Evolutionary conservation across 1,284 basidiomycete species (phyloP).

Genomic region (Ustilago nuda): DNA sequence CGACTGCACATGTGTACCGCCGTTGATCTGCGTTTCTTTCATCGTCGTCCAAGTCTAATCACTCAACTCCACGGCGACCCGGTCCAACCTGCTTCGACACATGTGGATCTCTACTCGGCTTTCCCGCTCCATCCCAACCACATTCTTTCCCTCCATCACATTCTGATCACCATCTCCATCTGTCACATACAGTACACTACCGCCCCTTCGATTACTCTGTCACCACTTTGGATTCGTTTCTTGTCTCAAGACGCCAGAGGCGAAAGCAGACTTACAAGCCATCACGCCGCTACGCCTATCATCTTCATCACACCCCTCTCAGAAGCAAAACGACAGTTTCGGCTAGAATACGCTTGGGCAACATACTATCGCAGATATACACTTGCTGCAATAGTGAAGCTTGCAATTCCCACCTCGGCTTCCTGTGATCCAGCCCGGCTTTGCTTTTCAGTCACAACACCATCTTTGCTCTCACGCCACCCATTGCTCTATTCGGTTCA

Average conservation of each 20-base stretch:
- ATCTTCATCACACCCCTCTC: no score
- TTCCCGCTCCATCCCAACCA: background rate
- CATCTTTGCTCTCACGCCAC: background rate
- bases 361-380: background rate
- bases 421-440: background rate
- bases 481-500: background rate
- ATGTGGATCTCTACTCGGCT: background rate
- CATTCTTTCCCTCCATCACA: background rate
- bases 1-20: conserved; percentile 8
- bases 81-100: background rate
- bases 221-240: no score
- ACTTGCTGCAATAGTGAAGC: background rate
- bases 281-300: no score
- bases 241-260: no score
- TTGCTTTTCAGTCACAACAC: background rate
- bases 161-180: no score
- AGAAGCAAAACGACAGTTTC: no score
- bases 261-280: no score
- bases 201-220: no score
- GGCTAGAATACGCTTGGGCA: no score
- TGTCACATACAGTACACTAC: no score
- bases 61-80: background rate
- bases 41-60: background rate
- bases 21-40: conserved; percentile 5
- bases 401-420: background rate